Percentiles rank a stretch among this genome's conserved stretches.
Conservation (phyloP, 2,329 filamentous ascomycete genomes). For the Gnomoniopsis sp. region DNA sequence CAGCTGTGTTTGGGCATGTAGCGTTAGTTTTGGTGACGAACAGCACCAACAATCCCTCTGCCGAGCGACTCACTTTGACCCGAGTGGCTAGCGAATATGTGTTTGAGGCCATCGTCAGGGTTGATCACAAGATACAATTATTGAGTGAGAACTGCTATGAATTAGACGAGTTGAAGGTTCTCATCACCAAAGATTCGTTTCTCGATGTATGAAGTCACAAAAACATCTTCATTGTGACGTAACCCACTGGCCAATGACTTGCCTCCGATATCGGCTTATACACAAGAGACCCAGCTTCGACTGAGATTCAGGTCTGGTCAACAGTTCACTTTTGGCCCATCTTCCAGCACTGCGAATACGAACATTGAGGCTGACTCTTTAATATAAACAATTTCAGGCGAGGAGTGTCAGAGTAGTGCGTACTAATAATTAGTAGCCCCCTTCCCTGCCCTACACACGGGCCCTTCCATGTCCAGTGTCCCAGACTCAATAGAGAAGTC, state of each 20-base stretch:
- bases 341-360: neutral
- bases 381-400: neutral
- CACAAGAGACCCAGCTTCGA: neutral
- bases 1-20: slow-evolving; percentile 38
- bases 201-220: neutral
- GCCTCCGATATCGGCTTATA: slow-evolving; percentile 13
- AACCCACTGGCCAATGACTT: neutral
- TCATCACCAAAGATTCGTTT: neutral
- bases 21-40: slow-evolving; percentile 12
- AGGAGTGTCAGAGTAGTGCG: too few relatives aligned
- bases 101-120: slow-evolving; percentile 4
- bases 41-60: slow-evolving; percentile 7
- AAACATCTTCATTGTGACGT: slow-evolving; percentile 11
- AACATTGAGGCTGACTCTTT: too few relatives aligned
- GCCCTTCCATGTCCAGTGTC: too few relatives aligned
- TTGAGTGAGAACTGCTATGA: too few relatives aligned
- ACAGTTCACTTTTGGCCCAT: too few relatives aligned
- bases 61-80: slow-evolving; percentile 9
- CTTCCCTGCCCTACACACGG: neutral
- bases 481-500: neutral
- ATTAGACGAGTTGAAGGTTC: neutral
- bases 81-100: slow-evolving; percentile 14
- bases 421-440: neutral
- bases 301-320: too few relatives aligned
- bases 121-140: neutral